Evolutionary conservation across 208 protist genomes (phyloP).

Genomic region (Leishmania guyanensis): DNA sequence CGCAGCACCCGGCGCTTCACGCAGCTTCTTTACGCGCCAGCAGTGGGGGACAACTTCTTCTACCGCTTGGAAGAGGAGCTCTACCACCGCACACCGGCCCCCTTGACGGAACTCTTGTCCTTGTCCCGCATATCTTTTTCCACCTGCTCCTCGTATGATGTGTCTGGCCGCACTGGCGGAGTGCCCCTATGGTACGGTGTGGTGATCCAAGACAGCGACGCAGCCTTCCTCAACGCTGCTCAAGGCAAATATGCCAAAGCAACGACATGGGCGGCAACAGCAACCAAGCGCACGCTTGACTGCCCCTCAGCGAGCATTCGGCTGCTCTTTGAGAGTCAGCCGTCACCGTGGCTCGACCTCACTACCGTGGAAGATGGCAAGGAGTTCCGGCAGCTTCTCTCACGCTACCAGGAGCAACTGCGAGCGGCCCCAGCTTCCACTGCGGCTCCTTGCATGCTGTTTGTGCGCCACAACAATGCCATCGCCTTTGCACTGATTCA

Average conservation of each 20-base stretch:
- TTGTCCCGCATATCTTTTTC: not conserved
- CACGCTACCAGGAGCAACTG: constrained; percentile 27
- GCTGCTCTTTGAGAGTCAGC: constrained; percentile 31
- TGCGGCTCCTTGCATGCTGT: constrained; percentile 22
- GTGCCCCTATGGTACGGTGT: constrained; percentile 35
- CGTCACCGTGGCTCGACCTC: constrained; percentile 21
- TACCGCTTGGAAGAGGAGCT: constrained; percentile 30
- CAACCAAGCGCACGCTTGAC: not conserved
- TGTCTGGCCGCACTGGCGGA: not conserved
- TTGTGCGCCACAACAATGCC: constrained; percentile 29
- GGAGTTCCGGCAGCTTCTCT: constrained; percentile 17
- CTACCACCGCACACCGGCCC: constrained; percentile 19
- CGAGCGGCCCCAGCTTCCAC: constrained; percentile 14
- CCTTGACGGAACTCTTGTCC: constrained; percentile 26
- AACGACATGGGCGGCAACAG: not conserved
- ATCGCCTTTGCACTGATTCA: constrained; percentile 41
- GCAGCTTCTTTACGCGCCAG: constrained; percentile 22
- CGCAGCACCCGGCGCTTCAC: constrained; percentile 18
- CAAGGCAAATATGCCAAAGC: not conserved
- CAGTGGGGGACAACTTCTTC: constrained; percentile 24
- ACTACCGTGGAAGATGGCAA: constrained; percentile 17
- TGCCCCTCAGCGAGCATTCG: constrained; percentile 16
- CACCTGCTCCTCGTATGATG: not conserved
- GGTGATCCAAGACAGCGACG: constrained; percentile 19
- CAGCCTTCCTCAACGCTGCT: constrained; percentile 9